These are phyloP conservation scores for Dothideomycetes sp. DNA, from an alignment of 2,329 filamentous ascomycete species.

Conservation along the genomic window DNA sequence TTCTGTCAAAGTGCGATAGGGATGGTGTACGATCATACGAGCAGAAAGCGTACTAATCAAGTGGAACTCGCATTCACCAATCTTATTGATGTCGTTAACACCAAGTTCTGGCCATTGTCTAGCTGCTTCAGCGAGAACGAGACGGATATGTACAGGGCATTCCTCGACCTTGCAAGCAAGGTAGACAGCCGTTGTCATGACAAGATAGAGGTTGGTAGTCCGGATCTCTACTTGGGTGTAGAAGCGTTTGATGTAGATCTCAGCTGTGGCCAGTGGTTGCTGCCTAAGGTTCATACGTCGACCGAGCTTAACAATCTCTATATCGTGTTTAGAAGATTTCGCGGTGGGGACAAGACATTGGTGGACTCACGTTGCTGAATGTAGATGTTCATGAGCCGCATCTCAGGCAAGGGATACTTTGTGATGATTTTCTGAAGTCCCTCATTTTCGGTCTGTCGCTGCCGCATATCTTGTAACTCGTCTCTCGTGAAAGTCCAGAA, in stretches of 20 bases:
- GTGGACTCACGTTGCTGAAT: conserved; percentile 68
- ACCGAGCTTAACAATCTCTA: conserved; percentile 72
- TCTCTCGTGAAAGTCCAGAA: conserved; percentile 87
- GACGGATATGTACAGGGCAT: conserved; percentile 87
- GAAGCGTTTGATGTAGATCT: conserved; percentile 90
- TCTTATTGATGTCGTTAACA: conserved; percentile 66
- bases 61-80: conserved; percentile 90
- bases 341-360: not conserved
- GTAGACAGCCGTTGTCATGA: conserved; percentile 89
- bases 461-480: conserved; percentile 64
- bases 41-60: conserved; percentile 86
- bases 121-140: conserved; percentile 78
- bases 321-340: not conserved
- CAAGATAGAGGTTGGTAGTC: conserved; percentile 83
- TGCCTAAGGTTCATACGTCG: conserved; percentile 79
- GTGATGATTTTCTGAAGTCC: conserved; percentile 53
- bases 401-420: conserved; percentile 73
- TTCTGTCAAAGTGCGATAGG: conserved; percentile 70
- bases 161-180: conserved; percentile 98
- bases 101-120: conserved; percentile 76
- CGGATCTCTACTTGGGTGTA: conserved; percentile 86
- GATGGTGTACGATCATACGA: conserved; percentile 82
- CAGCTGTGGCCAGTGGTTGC: conserved; percentile 86
- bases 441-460: conserved; percentile 48
- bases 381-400: conserved; percentile 77